These are phyloP conservation scores for Remersonia thermophila DNA, from an alignment of 2,329 filamentous ascomycete species.

Conservation along the genomic window DNA sequence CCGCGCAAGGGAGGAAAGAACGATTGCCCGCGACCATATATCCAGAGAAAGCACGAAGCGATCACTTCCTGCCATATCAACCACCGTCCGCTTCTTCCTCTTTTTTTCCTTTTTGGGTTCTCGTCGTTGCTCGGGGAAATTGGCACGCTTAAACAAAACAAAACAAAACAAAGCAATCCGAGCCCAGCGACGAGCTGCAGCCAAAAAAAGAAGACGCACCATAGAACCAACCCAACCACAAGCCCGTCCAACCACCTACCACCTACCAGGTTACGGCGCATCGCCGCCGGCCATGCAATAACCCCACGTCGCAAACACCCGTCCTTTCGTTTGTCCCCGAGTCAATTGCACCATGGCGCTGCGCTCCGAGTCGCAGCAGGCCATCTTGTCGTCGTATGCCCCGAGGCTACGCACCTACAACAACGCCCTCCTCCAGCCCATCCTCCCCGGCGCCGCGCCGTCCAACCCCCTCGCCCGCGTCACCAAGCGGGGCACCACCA, in stretches of 20 bases:
- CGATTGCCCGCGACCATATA: background rate
- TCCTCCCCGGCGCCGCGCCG: slow-evolving; percentile 58
- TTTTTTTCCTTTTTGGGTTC: too few species aligned
- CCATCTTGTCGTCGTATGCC: slow-evolving; percentile 84
- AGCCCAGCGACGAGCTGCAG: too few species aligned
- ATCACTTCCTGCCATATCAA: background rate
- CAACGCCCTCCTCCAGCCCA: slow-evolving; percentile 80
- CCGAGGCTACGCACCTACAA: slow-evolving; percentile 80
- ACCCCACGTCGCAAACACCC: background rate
- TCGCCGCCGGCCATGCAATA: slow-evolving; percentile 13
- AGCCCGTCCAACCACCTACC: background rate
- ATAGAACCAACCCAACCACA: too few species aligned
- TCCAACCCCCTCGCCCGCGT: slow-evolving; percentile 60
- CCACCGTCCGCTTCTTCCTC: background rate
- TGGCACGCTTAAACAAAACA: too few species aligned
- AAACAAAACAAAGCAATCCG: too few species aligned
- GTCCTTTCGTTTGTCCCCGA: background rate
- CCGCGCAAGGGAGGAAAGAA: slow-evolving; percentile 3
- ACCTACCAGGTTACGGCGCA: background rate
- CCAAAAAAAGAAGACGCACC: too few species aligned
- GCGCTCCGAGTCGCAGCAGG: slow-evolving; percentile 50
- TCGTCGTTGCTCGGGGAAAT: too few species aligned
- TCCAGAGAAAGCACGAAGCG: background rate
- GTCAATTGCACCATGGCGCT: slow-evolving; percentile 31
- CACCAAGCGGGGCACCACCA: slow-evolving; percentile 93